Conservation (phyloP, 176 grass and related monocot species). For the Hordeum vulgare region MorexV3_pseudomolecules_assembly NC_058519.1:421017237-421017736, state of each 20-base stretch:
- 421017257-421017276: not conserved
- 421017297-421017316: not conserved
- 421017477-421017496: not conserved
- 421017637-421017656: not conserved
- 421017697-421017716: not conserved
- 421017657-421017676: not conserved
- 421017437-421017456: not conserved
- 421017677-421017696: not conserved
- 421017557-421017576: not conserved
- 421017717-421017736: not conserved
- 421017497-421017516: not conserved
- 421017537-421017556: not conserved
- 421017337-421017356: not conserved
- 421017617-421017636: not conserved
- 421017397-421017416: not conserved
- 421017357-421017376: not conserved
- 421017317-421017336: not conserved
- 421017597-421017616: not conserved
- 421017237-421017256: not conserved
- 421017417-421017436: not conserved
- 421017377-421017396: not conserved
- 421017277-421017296: constrained; percentile 4
- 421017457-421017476: not conserved
- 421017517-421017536: not conserved
- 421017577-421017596: not conserved